phyloP scores from a whole-genome alignment of 1,139 yeast species.

The Pichia sp. region DNA sequence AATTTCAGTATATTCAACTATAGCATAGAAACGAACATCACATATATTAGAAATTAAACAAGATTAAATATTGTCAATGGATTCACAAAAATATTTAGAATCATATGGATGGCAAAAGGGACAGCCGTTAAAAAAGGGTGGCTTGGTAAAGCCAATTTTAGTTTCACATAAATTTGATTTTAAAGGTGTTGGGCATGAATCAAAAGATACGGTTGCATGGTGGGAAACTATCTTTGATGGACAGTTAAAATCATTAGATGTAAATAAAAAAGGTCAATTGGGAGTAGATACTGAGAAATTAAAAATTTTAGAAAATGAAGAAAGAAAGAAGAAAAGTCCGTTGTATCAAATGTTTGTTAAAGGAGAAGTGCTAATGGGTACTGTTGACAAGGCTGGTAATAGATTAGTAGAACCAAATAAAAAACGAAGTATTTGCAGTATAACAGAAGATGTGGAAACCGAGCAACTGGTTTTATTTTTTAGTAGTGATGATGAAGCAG shows the following conservation, averaged over 20 bases:
- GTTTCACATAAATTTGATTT: constrained; percentile 88
- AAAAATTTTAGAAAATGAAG: constrained; percentile 7
- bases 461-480: constrained; percentile 23
- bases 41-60: no score
- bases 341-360: constrained; percentile 71
- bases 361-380: constrained; percentile 82
- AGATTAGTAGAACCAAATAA: constrained; percentile 29
- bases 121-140: constrained; percentile 73
- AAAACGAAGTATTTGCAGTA: constrained; percentile 14
- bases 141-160: constrained; percentile 75
- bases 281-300: not conserved
- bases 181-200: constrained; percentile 78
- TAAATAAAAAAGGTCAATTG: constrained; percentile 31
- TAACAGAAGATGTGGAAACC: constrained; percentile 7
- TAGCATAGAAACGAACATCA: no score
- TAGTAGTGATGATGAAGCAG: constrained; percentile 14
- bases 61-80: constrained; percentile 58
- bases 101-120: constrained; percentile 93
- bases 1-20: no score
- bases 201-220: constrained; percentile 80
- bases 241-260: constrained; percentile 74
- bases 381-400: constrained; percentile 33
- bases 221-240: constrained; percentile 97
- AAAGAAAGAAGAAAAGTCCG: constrained; percentile 42
- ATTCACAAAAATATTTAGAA: constrained; percentile 64